Conservation (phyloP, 1,284 basidiomycete species). For the Cryptococcus hybrid region DNA sequence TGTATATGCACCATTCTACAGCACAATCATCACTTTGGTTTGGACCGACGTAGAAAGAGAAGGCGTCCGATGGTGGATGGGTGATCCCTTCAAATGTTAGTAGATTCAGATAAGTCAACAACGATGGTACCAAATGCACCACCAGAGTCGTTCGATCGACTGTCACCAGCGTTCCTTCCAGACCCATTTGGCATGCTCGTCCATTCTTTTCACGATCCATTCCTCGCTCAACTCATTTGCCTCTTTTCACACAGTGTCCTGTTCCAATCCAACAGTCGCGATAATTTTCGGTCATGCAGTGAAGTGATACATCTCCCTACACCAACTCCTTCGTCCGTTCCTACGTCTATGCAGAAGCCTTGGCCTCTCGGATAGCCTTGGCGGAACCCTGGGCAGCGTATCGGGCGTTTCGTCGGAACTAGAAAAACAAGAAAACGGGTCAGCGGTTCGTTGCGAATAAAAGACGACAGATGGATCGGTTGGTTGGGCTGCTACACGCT, state of each 20-base stretch:
- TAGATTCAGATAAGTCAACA: too few species aligned
- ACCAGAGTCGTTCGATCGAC: too few species aligned
- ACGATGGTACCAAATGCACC: too few species aligned
- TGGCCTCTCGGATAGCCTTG: conserved; percentile 46
- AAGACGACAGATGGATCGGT: not conserved
- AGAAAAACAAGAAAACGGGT: not conserved
- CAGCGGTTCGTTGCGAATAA: conserved; percentile 2
- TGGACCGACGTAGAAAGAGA: too few species aligned
- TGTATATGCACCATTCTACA: not conserved
- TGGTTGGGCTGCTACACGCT: not conserved
- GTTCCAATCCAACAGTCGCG: too few species aligned
- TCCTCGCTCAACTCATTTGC: too few species aligned
- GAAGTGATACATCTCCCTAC: conserved; percentile 10
- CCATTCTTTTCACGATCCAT: too few species aligned
- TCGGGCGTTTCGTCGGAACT: conserved; percentile 54
- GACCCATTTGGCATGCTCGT: too few species aligned
- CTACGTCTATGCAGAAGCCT: conserved; percentile 29
- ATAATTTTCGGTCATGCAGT: not conserved
- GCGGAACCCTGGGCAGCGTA: conserved; percentile 51
- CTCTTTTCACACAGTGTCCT: too few species aligned
- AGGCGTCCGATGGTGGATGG: too few species aligned
- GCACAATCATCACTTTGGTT: not conserved
- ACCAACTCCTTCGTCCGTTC: conserved; percentile 3
- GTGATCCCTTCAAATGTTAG: too few species aligned
- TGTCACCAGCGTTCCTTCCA: too few species aligned